Evolutionary conservation across 495 filamentous ascomycete genomes (phyloP).

Genomic region (Penicillium taxi): DNA sequence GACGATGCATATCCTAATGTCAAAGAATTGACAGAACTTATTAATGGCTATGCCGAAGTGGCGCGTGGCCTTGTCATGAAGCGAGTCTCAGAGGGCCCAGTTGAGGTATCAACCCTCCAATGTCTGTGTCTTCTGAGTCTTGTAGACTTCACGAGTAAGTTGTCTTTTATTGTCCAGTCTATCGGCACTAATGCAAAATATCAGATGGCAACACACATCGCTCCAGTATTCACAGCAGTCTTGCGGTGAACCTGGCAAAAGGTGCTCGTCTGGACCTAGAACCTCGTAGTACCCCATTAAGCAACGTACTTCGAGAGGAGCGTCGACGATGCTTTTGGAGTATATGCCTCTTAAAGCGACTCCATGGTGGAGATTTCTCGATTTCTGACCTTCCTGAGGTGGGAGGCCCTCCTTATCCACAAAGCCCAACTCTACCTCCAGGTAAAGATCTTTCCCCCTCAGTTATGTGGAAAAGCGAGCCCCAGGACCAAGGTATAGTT

Average conservation of each 20-base stretch:
- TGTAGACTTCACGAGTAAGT: conserved; percentile 41
- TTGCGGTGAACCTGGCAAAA: conserved; percentile 41
- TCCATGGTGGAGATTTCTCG: conserved; percentile 39
- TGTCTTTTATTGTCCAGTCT: not conserved
- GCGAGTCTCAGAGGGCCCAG: conserved; percentile 35
- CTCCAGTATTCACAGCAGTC: conserved; percentile 40
- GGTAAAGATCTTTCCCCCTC: conserved; percentile 11
- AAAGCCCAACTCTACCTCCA: conserved; percentile 23
- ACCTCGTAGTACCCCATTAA: conserved; percentile 13
- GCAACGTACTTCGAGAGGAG: conserved; percentile 27
- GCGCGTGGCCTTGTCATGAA: conserved; percentile 35
- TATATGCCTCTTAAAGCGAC: conserved; percentile 38
- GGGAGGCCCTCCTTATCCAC: conserved; percentile 29
- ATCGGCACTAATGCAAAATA: not conserved
- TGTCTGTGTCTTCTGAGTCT: conserved; percentile 39
- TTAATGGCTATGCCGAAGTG: conserved; percentile 36
- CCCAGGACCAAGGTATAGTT: conserved; percentile 37
- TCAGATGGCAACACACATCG: conserved; percentile 42
- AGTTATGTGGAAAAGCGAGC: conserved; percentile 19
- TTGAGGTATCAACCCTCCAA: conserved; percentile 43
- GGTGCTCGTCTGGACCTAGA: conserved; percentile 36
- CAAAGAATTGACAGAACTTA: conserved; percentile 9
- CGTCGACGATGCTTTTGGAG: conserved; percentile 44
- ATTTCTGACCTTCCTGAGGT: conserved; percentile 30
- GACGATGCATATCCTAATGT: conserved; percentile 11